phyloP scores from a whole-genome alignment of 331 rosid species.

The Pyracantha coccinea region DNA sequence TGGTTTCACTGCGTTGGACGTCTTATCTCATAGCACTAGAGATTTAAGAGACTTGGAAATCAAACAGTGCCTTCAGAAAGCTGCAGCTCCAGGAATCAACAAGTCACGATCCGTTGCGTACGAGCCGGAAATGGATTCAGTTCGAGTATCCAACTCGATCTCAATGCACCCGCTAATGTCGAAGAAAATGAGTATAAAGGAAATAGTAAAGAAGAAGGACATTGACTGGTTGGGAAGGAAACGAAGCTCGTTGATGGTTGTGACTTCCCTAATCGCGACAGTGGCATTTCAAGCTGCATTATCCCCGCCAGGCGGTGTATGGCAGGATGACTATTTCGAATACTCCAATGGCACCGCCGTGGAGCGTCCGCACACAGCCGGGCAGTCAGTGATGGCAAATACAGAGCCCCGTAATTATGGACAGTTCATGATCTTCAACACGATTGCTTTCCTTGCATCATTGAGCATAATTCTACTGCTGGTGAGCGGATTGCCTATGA shows the following conservation, averaged over 20 bases:
- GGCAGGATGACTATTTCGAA: conserved; percentile 22
- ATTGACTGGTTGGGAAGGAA: conserved; percentile 25
- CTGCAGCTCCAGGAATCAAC: conserved; percentile 4
- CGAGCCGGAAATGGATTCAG: conserved; percentile 1
- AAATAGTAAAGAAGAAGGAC: conserved; percentile 2
- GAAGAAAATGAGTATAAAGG: conserved; percentile 7
- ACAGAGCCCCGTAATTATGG: neutral
- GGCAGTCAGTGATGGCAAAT: conserved; percentile 21
- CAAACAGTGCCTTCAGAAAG: conserved; percentile 11
- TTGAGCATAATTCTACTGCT: conserved; percentile 23
- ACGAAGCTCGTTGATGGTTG: conserved; percentile 22
- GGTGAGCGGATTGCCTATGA: conserved; percentile 23
- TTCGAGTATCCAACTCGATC: neutral
- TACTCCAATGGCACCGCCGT: conserved; percentile 12
- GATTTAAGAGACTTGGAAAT: conserved; percentile 28
- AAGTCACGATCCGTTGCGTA: neutral
- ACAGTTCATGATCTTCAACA: conserved; percentile 16
- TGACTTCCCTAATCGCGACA: conserved; percentile 22
- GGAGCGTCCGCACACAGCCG: conserved; percentile 14
- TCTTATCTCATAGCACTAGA: conserved; percentile 16
- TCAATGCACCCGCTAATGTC: conserved; percentile 6
- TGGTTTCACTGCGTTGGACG: conserved; percentile 19
- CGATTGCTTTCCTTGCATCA: conserved; percentile 21
- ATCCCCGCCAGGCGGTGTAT: conserved; percentile 26
- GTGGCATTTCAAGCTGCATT: conserved; percentile 19